A percentile compares a stretch with the other conserved stretches of the same genome.
These are phyloP conservation scores for Pseudocohnilembus persalinus DNA, from an alignment of 169 alveolate species.

Conservation along the genomic window DNA sequence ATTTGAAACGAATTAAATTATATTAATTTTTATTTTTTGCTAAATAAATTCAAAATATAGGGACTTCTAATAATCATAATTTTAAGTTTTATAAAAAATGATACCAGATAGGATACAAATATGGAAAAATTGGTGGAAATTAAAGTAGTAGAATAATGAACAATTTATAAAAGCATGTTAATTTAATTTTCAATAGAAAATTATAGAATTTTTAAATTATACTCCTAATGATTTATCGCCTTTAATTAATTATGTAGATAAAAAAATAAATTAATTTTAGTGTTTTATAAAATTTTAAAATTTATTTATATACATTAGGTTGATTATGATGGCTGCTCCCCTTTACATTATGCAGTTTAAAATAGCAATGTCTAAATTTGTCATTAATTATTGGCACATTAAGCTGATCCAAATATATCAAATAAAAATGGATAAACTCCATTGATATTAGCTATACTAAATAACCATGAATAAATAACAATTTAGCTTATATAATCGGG, in stretches of 20 bases:
- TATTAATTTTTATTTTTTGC: too few species aligned
- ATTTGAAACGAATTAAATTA: too few species aligned
- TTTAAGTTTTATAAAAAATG: background rate
- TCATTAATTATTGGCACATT: background rate
- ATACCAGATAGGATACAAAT: too few species aligned
- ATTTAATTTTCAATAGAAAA: background rate
- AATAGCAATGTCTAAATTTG: background rate
- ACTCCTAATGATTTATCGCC: background rate
- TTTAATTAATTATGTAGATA: background rate
- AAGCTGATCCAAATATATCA: background rate
- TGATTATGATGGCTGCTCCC: background rate
- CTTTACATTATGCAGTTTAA: background rate
- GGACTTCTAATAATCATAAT: too few species aligned
- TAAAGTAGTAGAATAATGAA: too few species aligned
- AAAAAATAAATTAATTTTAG: too few species aligned
- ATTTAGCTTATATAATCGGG: background rate
- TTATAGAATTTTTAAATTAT: background rate
- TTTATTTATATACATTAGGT: background rate
- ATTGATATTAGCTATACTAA: too few species aligned
- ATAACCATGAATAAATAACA: background rate
- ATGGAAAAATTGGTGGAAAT: background rate
- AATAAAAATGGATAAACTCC: background rate
- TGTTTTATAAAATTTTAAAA: too few species aligned
- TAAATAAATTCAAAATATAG: too few species aligned
- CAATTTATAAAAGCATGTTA: background rate